phyloP scores from a whole-genome alignment of 495 filamentous ascomycete genomes.

The Jackrogersella minutella region DNA sequence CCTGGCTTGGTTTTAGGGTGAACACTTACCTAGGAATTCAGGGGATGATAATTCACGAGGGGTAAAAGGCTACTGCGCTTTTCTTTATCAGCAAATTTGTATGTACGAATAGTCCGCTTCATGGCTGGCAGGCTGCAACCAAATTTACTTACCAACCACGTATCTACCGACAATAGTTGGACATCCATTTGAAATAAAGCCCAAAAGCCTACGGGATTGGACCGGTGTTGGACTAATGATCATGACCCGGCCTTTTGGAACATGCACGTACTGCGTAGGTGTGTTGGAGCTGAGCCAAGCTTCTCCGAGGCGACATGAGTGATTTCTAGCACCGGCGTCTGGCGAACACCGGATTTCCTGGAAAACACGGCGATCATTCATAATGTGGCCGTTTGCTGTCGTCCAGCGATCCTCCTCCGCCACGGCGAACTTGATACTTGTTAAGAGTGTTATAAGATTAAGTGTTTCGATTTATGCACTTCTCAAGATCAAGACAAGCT shows the following conservation, averaged over 20 bases:
- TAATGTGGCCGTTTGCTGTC: not conserved
- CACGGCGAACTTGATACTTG: slow-evolving; percentile 23
- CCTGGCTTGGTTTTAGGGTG: slow-evolving; percentile 1
- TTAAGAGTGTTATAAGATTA: slow-evolving; percentile 32
- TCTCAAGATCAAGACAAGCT: slow-evolving; percentile 9
- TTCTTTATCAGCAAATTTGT: slow-evolving; percentile 15
- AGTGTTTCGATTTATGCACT: slow-evolving; percentile 27
- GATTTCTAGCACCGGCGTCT: not conserved
- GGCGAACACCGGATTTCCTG: not conserved
- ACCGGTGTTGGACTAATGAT: slow-evolving; percentile 19
- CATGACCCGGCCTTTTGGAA: slow-evolving; percentile 33
- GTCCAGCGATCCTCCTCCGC: slow-evolving; percentile 24
- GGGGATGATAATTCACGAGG: slow-evolving; percentile 14
- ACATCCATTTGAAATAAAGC: not conserved
- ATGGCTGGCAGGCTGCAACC: slow-evolving; percentile 3
- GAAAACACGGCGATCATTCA: slow-evolving; percentile 2
- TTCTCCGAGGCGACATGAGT: slow-evolving; percentile 4
- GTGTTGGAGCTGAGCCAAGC: slow-evolving; percentile 14
- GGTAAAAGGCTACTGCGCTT: not conserved
- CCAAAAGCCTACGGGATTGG: slow-evolving; percentile 18
- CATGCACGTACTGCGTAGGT: too few species aligned
- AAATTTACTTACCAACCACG: slow-evolving; percentile 10
- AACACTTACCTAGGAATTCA: slow-evolving; percentile 5
- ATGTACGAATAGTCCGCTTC: too few species aligned
- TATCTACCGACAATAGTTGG: slow-evolving; percentile 16